phyloP scores from a whole-genome alignment of 1,284 basidiomycete genomes.

The Spongispora temasekensis region DNA sequence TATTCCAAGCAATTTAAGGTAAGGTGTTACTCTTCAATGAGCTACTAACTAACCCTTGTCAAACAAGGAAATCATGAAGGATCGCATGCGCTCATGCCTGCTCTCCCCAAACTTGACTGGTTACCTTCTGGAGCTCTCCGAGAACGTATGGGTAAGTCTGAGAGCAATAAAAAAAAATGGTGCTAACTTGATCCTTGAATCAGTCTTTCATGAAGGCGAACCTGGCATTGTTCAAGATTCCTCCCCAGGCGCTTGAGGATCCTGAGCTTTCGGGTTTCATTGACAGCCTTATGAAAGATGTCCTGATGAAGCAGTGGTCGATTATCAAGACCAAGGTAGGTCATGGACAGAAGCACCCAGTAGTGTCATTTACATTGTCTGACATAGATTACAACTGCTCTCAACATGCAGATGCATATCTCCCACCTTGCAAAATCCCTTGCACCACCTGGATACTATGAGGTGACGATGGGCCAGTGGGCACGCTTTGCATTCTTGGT shows the following conservation, averaged over 20 bases:
- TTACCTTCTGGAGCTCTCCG: background rate
- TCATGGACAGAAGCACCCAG: background rate
- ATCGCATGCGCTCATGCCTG: constrained; percentile 1
- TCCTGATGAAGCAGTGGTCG: background rate
- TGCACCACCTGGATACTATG: background rate
- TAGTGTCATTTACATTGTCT: background rate
- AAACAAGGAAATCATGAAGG: constrained; percentile 6
- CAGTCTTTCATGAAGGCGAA: constrained; percentile 5
- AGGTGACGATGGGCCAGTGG: constrained; percentile 6
- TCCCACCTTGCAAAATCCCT: constrained; percentile 1
- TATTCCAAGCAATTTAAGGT: constrained; percentile 7
- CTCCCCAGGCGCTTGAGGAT: background rate
- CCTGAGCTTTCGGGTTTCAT: constrained; percentile 1
- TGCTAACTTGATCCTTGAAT: background rate
- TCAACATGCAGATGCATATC: background rate
- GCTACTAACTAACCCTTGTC: background rate
- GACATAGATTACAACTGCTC: background rate
- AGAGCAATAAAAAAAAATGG: background rate
- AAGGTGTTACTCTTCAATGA: background rate
- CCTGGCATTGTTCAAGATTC: constrained; percentile 6
- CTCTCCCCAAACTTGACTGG: constrained; percentile 4
- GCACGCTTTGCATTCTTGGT: constrained; percentile 9
- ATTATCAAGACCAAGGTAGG: constrained; percentile 9
- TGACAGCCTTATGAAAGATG: constrained; percentile 5
- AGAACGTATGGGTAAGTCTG: background rate